These are phyloP conservation scores for Pneumocystis canis DNA, from an alignment of 1,139 yeast genomes.

Conservation along the genomic window DNA sequence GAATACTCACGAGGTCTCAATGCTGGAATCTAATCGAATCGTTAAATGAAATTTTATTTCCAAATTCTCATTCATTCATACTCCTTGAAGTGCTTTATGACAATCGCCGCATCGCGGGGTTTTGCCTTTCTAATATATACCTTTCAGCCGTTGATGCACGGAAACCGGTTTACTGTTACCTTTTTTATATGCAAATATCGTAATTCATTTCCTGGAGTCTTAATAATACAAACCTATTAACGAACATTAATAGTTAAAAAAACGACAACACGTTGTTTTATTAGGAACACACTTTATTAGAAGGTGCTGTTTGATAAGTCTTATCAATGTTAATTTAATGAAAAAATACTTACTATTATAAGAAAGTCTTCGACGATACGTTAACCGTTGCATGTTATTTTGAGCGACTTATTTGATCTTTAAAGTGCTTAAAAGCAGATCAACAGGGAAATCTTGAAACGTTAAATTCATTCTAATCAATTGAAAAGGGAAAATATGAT, in stretches of 20 bases:
- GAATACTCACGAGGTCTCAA: conserved; percentile 98
- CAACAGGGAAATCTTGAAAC: no score
- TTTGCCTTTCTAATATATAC: conserved; percentile 82
- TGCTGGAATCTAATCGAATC: conserved; percentile 37
- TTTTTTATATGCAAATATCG: conserved; percentile 64
- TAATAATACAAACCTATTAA: conserved; percentile 97
- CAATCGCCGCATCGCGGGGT: conserved; percentile 99
- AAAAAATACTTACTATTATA: conserved; percentile 36
- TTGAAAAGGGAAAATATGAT: no score
- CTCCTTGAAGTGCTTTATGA: conserved; percentile 77
- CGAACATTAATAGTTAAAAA: conserved; percentile 36
- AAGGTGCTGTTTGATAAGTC: not conserved
- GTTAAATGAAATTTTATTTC: no score
- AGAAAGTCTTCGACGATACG: conserved; percentile 70
- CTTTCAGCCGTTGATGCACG: no score
- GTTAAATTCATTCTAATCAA: no score
- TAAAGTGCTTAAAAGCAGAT: no score
- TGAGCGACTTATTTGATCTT: no score
- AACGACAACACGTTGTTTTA: conserved; percentile 67
- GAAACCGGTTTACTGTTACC: no score
- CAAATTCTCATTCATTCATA: no score
- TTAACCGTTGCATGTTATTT: conserved; percentile 76
- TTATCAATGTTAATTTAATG: not conserved
- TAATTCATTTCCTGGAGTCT: conserved; percentile 99
- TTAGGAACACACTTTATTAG: conserved; percentile 10